Evolutionary conservation across 192 early-diverging fungal genomes (phyloP).

Genomic region (Podila epicladia): DNA sequence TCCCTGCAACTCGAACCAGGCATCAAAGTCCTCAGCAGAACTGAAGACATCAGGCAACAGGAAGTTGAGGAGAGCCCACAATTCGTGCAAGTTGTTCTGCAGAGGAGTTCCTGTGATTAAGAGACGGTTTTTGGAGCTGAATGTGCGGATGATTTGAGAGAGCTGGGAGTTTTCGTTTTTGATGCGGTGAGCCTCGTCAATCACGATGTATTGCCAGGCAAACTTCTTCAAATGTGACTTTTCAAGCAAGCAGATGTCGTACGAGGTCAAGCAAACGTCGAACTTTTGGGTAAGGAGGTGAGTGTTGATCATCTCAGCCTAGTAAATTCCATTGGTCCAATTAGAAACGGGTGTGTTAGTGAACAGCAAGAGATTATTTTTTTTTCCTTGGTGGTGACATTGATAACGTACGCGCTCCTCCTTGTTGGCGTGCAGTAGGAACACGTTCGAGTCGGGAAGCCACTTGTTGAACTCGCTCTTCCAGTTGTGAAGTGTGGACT

Average conservation of each 20-base stretch:
- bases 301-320: conserved; percentile 65
- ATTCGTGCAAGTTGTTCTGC: conserved; percentile 97
- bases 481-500: conserved; percentile 98
- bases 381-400: too few relatives aligned
- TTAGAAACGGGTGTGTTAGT: not conserved
- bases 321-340: not conserved
- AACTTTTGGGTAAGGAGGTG: conserved; percentile 71
- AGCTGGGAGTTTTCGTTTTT: conserved; percentile 99
- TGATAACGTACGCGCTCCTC: conserved; percentile 71
- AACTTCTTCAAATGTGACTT: conserved; percentile 87
- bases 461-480: conserved; percentile 89
- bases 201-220: conserved; percentile 91
- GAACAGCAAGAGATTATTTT: not conserved
- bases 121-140: conserved; percentile 88
- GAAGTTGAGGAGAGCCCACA: conserved; percentile 99
- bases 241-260: conserved; percentile 95
- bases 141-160: conserved; percentile 92
- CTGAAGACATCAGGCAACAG: conserved; percentile 97
- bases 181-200: conserved; percentile 97
- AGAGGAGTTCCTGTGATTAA: conserved; percentile 96
- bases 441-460: conserved; percentile 88
- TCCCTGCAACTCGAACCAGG: conserved; percentile 88
- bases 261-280: conserved; percentile 96
- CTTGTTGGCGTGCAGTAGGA: conserved; percentile 93
- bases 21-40: conserved; percentile 92